Conservation (phyloP, 305 asterid genomes). For the Fraxinus paxiana region DNA sequence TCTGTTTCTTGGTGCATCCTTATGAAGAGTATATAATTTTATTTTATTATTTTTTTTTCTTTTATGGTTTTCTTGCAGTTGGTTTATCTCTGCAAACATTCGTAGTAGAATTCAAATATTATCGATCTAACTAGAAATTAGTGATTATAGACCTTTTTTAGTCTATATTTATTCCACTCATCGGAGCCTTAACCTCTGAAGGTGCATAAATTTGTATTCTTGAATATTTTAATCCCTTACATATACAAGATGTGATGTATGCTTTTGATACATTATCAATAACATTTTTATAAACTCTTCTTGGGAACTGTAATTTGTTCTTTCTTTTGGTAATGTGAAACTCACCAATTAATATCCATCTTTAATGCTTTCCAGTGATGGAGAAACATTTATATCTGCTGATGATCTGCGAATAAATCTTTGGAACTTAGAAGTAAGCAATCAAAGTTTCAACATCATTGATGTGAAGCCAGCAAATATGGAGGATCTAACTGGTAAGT, state of each 20-base stretch:
- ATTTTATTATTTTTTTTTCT: background rate
- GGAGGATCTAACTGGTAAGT: conserved; percentile 95
- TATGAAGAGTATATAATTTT: background rate
- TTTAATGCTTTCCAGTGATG: conserved; percentile 59
- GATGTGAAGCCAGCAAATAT: conserved; percentile 94
- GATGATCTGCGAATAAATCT: conserved; percentile 96
- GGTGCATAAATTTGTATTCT: conserved; percentile 1
- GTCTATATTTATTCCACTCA: background rate
- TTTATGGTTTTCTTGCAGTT: conserved; percentile 11
- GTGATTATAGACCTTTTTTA: conserved; percentile 6
- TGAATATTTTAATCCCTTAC: background rate
- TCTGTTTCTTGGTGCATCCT: background rate
- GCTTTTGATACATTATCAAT: background rate
- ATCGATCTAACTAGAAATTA: conserved; percentile 11
- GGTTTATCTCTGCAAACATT: background rate
- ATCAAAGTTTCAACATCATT: conserved; percentile 95
- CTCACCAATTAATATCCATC: conserved; percentile 8
- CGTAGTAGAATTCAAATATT: conserved; percentile 1
- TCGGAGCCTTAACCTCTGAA: conserved; percentile 9
- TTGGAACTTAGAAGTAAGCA: conserved; percentile 98
- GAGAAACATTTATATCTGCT: conserved; percentile 97
- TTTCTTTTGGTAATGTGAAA: conserved; percentile 16
- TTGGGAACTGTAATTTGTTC: conserved; percentile 16
- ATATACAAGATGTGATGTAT: conserved; percentile 11
- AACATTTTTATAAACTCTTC: background rate